phyloP scores from a whole-genome alignment of 1,284 basidiomycete species.

The Ceratobasidium sp. region DNA sequence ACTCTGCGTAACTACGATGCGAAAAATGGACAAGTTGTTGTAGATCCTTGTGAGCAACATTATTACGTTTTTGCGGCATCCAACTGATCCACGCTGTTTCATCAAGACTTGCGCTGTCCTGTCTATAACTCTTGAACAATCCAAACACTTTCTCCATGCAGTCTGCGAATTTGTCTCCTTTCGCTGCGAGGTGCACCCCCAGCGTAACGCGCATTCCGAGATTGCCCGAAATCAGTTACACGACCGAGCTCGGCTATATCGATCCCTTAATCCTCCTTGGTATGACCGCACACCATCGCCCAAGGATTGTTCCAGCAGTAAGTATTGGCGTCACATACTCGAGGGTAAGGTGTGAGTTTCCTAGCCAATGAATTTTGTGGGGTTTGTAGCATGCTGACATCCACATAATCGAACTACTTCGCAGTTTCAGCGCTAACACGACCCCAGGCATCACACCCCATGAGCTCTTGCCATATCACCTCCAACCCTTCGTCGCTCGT shows the following conservation, averaged over 20 bases:
- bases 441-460: constrained; percentile 34
- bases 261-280: background rate
- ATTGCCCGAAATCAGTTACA: constrained; percentile 24
- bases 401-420: background rate
- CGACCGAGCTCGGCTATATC: background rate
- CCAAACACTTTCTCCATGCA: background rate
- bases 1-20: constrained; percentile 7
- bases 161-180: no score
- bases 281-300: background rate
- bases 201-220: background rate
- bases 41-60: constrained; percentile 19
- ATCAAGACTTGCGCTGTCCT: constrained; percentile 6
- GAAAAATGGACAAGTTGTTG: background rate
- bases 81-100: background rate
- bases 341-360: background rate
- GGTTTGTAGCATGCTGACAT: background rate
- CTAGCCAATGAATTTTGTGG: background rate
- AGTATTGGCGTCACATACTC: background rate
- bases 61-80: constrained; percentile 6
- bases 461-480: constrained; percentile 13
- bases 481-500: constrained; percentile 25
- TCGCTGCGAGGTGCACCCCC: background rate
- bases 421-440: background rate
- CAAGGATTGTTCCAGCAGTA: background rate
- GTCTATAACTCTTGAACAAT: constrained; percentile 30